Base-by-base conservation (phyloP, 805 yeast genomes). In the Yamadazyma kitorensis region DNA sequence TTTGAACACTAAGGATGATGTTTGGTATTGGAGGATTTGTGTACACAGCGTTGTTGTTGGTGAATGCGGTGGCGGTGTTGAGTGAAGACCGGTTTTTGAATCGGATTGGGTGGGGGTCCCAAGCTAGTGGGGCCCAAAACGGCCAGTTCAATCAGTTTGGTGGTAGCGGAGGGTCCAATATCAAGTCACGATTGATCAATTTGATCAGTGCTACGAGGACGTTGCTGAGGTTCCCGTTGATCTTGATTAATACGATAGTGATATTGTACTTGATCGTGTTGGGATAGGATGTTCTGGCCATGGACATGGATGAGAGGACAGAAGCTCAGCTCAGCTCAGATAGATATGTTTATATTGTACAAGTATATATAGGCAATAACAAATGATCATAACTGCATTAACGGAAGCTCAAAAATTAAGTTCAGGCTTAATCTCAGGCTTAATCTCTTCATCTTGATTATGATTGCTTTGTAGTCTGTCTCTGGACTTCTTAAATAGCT, bases 81-180 rank as follows among this genome's bases (percentile, higher is more conserved):
- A 82, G 83, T 53, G 94, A 85, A 48, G 93, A 85, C 49, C 64
- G 95, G 39, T 85, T 85, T 49, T 64, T 85, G 39, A 79, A 80
- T 48, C 67, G 95, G 60, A 74, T 53, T 22, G 69, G 64, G 17
- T 64, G 61, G 64, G 62, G 58, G 7, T 50, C 47, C 17, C 41
- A 44, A 18, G 38, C 37, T 41, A 45, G 44, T 53, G 31, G 29
- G n/a, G 39, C 31, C 17, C 35, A 39, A n/a, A 51, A 44, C 22
- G 46, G 34, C 20, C 55, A 47, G 29, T 53, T 45, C 29, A 48
- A 52, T 58, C 43, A 39, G 17, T 40, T 28, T 29, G 36, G n/a
- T n/a, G 41, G 61, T 27, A 59, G 78, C 6, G 68, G 44, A 7
- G 40, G 32, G 10, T 29, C 49, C 6, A 43, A 51, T 1, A 37